Evolutionary conservation across 257 asterid genomes (phyloP).

Genomic region (Solanum piurae): DNA sequence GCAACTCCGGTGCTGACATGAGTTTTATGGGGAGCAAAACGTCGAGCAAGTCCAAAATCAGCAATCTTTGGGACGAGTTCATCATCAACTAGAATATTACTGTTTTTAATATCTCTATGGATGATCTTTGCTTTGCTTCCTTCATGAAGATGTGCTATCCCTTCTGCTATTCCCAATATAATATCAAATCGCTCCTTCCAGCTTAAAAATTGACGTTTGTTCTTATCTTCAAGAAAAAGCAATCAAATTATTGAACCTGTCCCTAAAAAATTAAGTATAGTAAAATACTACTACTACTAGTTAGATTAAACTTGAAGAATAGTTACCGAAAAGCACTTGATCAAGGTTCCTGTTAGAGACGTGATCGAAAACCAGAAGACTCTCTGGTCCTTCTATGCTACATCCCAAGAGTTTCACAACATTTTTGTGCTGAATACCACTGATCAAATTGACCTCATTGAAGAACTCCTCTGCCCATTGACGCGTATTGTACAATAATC

Average conservation of each 20-base stretch:
- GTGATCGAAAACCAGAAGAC: conserved; percentile 13
- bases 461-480: conserved; percentile 16
- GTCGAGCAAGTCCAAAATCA: conserved; percentile 6
- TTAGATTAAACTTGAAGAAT: not conserved
- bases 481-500: conserved; percentile 4
- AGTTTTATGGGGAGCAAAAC: not conserved
- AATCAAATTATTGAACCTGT: not conserved
- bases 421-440: conserved; percentile 11
- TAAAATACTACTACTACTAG: not conserved
- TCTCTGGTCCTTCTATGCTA: conserved; percentile 17
- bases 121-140: conserved; percentile 1
- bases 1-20: not conserved
- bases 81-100: not conserved
- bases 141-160: not conserved
- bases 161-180: conserved; percentile 6
- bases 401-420: conserved; percentile 17
- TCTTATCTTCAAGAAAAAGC: not conserved
- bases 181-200: not conserved
- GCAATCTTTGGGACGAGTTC: not conserved
- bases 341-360: conserved; percentile 16
- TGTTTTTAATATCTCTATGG: not conserved
- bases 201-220: not conserved
- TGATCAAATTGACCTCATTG: conserved; percentile 16
- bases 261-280: not conserved
- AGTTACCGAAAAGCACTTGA: conserved; percentile 4